Percentiles rank a stretch among this genome's conserved stretches.
phyloP scores from a whole-genome alignment of 257 asterid species.

The Osmanthus fragrans region DNA sequence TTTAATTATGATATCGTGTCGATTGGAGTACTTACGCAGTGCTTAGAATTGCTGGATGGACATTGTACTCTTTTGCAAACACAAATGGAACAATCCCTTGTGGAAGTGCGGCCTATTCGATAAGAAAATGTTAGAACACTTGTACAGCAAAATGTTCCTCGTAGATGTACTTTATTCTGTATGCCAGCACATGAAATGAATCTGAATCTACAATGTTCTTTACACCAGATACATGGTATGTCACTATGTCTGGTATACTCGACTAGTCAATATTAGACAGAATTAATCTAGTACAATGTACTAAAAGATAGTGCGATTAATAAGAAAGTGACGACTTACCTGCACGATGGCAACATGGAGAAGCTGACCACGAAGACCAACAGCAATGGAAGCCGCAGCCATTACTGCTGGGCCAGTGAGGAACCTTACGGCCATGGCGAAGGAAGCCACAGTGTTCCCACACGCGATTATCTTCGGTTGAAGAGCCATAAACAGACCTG shows the following conservation, averaged over 20 bases:
- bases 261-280: background rate
- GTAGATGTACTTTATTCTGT: background rate
- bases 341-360: conserved; percentile 91
- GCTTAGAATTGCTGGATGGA: conserved; percentile 91
- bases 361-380: conserved; percentile 94
- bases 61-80: conserved; percentile 92
- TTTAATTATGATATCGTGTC: background rate
- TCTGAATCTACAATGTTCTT: background rate
- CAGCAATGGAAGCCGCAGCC: conserved; percentile 94
- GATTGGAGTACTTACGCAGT: conserved; percentile 57
- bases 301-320: background rate
- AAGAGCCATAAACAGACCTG: conserved; percentile 97
- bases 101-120: conserved; percentile 86
- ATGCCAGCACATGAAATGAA: background rate
- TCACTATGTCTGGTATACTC: background rate
- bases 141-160: background rate
- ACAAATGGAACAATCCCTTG: conserved; percentile 98
- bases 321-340: conserved; percentile 37
- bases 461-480: conserved; percentile 98
- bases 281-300: background rate
- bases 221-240: background rate
- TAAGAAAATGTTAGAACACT: conserved; percentile 22
- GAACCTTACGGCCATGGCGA: conserved; percentile 96
- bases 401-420: conserved; percentile 97
- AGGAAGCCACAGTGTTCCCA: conserved; percentile 87